Base-by-base conservation (phyloP, 805 yeast species). In the Danielozyma ontarioensis region DNA sequence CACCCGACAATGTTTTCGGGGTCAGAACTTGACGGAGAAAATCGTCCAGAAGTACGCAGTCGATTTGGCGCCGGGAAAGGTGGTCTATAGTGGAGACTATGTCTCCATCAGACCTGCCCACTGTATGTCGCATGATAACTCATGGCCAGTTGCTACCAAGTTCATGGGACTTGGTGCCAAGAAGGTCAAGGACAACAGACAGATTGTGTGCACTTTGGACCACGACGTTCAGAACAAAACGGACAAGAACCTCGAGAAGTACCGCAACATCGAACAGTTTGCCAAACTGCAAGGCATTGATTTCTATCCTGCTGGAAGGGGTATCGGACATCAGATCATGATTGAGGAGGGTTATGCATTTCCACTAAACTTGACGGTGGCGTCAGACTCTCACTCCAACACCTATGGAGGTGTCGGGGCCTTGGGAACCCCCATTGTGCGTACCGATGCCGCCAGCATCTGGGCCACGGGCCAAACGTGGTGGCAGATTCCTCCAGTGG, bases 401-500 rank as follows among this genome's bases (percentile, higher is more conserved):
- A 93, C 96, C 24, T 93, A 93, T 55, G 98, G 99, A 46, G 99
- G 99, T 53, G 70, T 93, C 30, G 97, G 97, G 13, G 70, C 95
- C 15, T 67, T 93, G 37, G 99, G 99, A 33, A 94, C 98, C 3
- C 97, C 99, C 7, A 83, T 93, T 35, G 99, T 93, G 36, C 77
- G 99, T 62, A 93, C 99, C 0, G 99, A 93, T 62, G 98, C 97
- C 15, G 99, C 99, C 3, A 78, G 97, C 7, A 90, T 93, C 45
- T 93, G 99, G 99, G 97, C 99, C 10, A 93, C 99, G 0, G 97
- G 97, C 26, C 95, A 88, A 64, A 93, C 98, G 3, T 93, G 99
- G 99, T 93, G 98, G 98, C 98, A 94, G 74, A 86, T 93, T 35
- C 99, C 99, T 3, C 97, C 98, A 1, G 97, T 93, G 16, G 98